Evolutionary conservation across 345 rosid genomes (phyloP).

Genomic region (Eucalyptus sp.): DNA sequence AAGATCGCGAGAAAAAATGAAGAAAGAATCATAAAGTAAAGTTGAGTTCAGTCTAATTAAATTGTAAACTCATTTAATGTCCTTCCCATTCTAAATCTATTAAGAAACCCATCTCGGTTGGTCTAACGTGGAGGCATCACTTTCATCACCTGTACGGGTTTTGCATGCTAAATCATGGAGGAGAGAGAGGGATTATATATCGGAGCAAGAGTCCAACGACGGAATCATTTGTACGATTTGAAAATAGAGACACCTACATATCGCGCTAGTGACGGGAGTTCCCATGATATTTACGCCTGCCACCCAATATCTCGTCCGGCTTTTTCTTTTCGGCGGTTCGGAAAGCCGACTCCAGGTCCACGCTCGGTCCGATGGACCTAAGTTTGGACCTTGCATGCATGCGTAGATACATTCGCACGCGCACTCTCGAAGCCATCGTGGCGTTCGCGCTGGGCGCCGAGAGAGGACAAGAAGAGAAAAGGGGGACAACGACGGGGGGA

Average conservation of each 20-base stretch:
- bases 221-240: not conserved
- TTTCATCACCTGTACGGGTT: not conserved
- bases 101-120: not conserved
- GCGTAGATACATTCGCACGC: not conserved
- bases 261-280: not conserved
- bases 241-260: not conserved
- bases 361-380: not conserved
- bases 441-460: fast-evolving
- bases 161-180: not conserved
- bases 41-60: too few relatives aligned
- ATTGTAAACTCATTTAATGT: fast-evolving
- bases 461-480: not conserved
- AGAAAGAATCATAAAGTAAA: too few relatives aligned
- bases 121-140: fast-evolving
- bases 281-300: not conserved
- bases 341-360: not conserved
- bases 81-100: not conserved
- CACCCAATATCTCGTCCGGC: not conserved
- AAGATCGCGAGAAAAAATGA: too few relatives aligned
- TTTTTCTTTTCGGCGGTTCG: not conserved
- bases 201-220: not conserved
- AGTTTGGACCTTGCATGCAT: not conserved
- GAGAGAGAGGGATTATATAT: not conserved
- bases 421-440: not conserved
- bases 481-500: not conserved